These are phyloP conservation scores for Aspergillus ochraceoroseus DNA, from an alignment of 2,329 filamentous ascomycete genomes.

Conservation along the genomic window DNA sequence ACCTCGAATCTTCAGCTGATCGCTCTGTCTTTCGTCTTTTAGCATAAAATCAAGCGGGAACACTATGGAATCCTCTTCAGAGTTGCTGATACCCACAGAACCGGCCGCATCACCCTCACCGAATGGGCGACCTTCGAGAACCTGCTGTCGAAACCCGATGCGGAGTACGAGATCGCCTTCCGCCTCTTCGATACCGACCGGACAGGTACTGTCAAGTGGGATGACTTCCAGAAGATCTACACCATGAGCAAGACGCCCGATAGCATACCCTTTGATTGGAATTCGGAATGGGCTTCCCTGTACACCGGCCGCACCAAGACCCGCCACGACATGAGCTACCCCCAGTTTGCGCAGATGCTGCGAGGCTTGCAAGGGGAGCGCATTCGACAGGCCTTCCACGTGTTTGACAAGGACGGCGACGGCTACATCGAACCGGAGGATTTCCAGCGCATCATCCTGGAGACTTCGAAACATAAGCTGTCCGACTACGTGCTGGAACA, in stretches of 20 bases:
- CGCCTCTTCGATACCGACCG: conserved; percentile 87
- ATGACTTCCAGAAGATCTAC: conserved; percentile 79
- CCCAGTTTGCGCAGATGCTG: conserved; percentile 97
- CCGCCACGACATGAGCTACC: conserved; percentile 87
- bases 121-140: conserved; percentile 96
- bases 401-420: conserved; percentile 84
- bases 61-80: conserved; percentile 92
- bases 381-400: conserved; percentile 89
- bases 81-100: conserved; percentile 74
- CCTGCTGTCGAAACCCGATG: conserved; percentile 86
- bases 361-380: conserved; percentile 92
- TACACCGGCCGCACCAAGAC: conserved; percentile 87
- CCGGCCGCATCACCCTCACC: conserved; percentile 68
- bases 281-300: conserved; percentile 90
- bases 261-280: conserved; percentile 92
- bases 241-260: conserved; percentile 80
- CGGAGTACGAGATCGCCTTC: conserved; percentile 98
- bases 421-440: conserved; percentile 94
- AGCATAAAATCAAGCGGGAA: conserved; percentile 97
- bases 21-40: conserved; percentile 13
- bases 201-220: conserved; percentile 80
- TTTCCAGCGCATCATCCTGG: conserved; percentile 92
- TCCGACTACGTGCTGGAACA: conserved; percentile 93
- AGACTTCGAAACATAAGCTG: conserved; percentile 91
- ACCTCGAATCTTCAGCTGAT: conserved; percentile 19